Conservation (phyloP, 192 early-diverging fungal species). For the Coemansia sp. region DNA sequence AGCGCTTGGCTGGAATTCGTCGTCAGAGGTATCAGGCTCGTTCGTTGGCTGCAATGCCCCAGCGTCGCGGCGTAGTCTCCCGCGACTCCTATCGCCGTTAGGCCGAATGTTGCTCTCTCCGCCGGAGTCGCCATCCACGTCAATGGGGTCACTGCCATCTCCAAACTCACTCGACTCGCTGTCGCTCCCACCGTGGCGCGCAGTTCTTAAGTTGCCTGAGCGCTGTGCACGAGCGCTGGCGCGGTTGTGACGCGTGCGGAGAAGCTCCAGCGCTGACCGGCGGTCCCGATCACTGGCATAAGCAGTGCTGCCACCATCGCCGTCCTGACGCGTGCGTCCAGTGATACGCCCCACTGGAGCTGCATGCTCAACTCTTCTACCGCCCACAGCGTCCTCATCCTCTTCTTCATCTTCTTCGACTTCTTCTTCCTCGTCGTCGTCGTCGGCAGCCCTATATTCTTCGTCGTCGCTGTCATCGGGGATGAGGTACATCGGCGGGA, state of each 20-base stretch:
- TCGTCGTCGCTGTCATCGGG: slow-evolving; percentile 66
- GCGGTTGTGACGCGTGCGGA: slow-evolving; percentile 39
- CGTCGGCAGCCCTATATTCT: slow-evolving; percentile 57
- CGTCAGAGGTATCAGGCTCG: slow-evolving; percentile 26
- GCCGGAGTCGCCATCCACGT: slow-evolving; percentile 8
- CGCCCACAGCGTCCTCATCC: slow-evolving; percentile 6
- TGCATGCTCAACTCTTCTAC: not conserved
- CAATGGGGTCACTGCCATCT: not conserved
- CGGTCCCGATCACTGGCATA: slow-evolving; percentile 14
- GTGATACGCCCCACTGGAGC: not conserved
- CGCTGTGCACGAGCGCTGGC: slow-evolving; percentile 15
- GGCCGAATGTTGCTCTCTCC: not conserved
- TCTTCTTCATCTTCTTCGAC: slow-evolving; percentile 53
- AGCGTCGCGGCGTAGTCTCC: not conserved
- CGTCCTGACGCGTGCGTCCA: not conserved
- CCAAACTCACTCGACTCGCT: not conserved
- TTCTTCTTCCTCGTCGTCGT: slow-evolving; percentile 61
- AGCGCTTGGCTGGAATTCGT: slow-evolving; percentile 35
- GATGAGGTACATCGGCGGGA: slow-evolving; percentile 54
- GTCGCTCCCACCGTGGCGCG: not conserved
- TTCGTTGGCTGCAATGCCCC: not conserved
- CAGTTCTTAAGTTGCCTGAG: not conserved
- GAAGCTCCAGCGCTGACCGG: slow-evolving; percentile 32
- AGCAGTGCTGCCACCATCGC: slow-evolving; percentile 2
- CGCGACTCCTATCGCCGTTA: not conserved